Evolutionary conservation across 768 basidiomycete genomes (phyloP).

Genomic region (Kwoniella sp.): DNA sequence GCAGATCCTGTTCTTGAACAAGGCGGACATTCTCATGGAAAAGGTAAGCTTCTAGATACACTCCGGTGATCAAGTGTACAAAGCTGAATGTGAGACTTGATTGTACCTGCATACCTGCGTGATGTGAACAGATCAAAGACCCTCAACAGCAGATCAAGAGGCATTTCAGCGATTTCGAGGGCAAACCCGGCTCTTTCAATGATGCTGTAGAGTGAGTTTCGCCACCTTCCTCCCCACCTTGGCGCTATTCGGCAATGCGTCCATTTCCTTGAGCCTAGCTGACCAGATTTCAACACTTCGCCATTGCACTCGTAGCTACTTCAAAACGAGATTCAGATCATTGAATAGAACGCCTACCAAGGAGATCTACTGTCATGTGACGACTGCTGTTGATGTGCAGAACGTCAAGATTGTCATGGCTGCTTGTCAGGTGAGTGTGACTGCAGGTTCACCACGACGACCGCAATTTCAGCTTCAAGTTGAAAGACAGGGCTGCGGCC

Average conservation of each 20-base stretch:
- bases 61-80: background rate
- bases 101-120: background rate
- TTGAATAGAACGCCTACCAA: conserved; percentile 79
- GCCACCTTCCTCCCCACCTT: too few species aligned
- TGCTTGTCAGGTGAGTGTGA: conserved; percentile 64
- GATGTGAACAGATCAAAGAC: conserved; percentile 58
- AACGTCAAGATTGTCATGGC: conserved; percentile 90
- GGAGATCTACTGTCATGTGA: conserved; percentile 71
- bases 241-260: too few species aligned
- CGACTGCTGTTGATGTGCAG: conserved; percentile 65
- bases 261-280: too few species aligned
- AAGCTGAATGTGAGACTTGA: background rate
- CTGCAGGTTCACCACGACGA: conserved; percentile 3
- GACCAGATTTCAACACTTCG: too few species aligned
- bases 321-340: conserved; percentile 78
- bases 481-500: too few species aligned
- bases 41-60: conserved; percentile 57
- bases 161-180: conserved; percentile 81
- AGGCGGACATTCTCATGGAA: conserved; percentile 86
- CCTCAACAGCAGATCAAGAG: conserved; percentile 76
- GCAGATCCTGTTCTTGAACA: conserved; percentile 92
- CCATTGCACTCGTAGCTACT: conserved; percentile 64
- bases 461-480: too few species aligned
- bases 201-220: conserved; percentile 64
- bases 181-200: conserved; percentile 65